Evolutionary conservation across 495 filamentous ascomycete genomes (phyloP).

Genomic region (Xylaria grammica): DNA sequence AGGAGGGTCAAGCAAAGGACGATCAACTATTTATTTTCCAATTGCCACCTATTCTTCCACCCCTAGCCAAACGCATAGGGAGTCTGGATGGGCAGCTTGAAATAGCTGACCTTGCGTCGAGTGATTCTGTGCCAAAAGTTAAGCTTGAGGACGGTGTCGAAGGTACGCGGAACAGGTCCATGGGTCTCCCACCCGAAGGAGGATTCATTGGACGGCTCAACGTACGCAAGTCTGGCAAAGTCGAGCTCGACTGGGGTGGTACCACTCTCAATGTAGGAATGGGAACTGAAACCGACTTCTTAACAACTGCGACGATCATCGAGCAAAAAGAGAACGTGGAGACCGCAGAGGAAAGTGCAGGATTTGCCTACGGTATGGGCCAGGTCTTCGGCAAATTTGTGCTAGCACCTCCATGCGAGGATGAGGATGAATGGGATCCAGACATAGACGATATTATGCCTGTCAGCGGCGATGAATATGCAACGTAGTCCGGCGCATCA

Average conservation of each 20-base stretch:
- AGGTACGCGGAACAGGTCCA: slow-evolving; percentile 24
- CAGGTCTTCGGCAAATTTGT: slow-evolving; percentile 64
- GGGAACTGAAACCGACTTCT: slow-evolving; percentile 49
- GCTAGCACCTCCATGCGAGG: slow-evolving; percentile 58
- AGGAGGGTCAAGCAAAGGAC: slow-evolving; percentile 41
- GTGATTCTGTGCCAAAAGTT: slow-evolving; percentile 29
- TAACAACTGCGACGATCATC: slow-evolving; percentile 51
- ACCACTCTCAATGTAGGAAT: slow-evolving; percentile 50
- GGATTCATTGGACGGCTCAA: slow-evolving; percentile 65
- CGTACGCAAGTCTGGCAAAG: slow-evolving; percentile 63
- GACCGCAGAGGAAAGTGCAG: slow-evolving; percentile 44
- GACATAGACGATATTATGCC: slow-evolving; percentile 30
- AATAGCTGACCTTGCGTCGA: slow-evolving; percentile 42
- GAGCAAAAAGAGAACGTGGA: slow-evolving; percentile 49
- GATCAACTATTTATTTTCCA: slow-evolving; percentile 69
- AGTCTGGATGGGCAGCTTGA: slow-evolving; percentile 28
- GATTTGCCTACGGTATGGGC: slow-evolving; percentile 60
- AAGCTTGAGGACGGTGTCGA: slow-evolving; percentile 36
- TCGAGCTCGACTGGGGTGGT: slow-evolving; percentile 67
- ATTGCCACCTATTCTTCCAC: slow-evolving; percentile 65
- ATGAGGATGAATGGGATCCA: slow-evolving; percentile 51
- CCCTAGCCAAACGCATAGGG: slow-evolving; percentile 45
- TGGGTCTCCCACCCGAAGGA: slow-evolving; percentile 41
- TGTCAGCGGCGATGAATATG: slow-evolving; percentile 3
- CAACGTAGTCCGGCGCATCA: neutral